Conservation (phyloP, 2,329 filamentous ascomycete genomes). For the Ilyonectria robusta region DNA sequence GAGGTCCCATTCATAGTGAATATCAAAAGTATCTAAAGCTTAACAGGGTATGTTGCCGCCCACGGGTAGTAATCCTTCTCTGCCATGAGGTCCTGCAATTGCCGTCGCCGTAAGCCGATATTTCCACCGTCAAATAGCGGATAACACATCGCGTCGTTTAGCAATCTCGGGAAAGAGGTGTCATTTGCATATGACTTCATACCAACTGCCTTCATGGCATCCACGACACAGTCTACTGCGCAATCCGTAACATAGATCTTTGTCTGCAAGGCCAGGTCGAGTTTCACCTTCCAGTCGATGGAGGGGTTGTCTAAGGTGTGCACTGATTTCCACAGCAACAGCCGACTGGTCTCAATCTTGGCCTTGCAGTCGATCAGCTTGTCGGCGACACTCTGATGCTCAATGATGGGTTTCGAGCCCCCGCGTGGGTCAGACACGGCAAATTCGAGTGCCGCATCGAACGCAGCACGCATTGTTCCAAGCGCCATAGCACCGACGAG, state of each 20-base stretch:
- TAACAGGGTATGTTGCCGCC: background rate
- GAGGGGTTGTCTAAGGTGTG: conserved; percentile 56
- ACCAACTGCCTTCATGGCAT: background rate
- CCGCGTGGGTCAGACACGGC: conserved; percentile 61
- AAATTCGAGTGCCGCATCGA: conserved; percentile 65
- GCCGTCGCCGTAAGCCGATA: conserved; percentile 27
- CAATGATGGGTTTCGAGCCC: conserved; percentile 60
- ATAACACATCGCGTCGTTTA: conserved; percentile 27
- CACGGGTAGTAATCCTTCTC: conserved; percentile 2
- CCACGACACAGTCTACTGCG: background rate
- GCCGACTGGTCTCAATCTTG: conserved; percentile 62
- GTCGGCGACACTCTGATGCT: conserved; percentile 66
- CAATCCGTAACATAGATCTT: background rate
- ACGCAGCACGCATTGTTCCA: conserved; percentile 66
- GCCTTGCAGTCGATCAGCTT: conserved; percentile 67
- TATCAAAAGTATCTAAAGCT: no score
- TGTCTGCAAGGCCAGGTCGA: conserved; percentile 3
- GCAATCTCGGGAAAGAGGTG: conserved; percentile 37
- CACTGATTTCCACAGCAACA: conserved; percentile 67
- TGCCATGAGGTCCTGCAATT: conserved; percentile 1
- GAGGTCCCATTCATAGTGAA: no score
- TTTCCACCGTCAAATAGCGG: conserved; percentile 37
- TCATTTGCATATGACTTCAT: background rate
- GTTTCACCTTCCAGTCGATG: background rate
- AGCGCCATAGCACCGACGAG: conserved; percentile 69